Conservation (phyloP, 1,284 basidiomycete species). For the Grifola frondosa region DNA sequence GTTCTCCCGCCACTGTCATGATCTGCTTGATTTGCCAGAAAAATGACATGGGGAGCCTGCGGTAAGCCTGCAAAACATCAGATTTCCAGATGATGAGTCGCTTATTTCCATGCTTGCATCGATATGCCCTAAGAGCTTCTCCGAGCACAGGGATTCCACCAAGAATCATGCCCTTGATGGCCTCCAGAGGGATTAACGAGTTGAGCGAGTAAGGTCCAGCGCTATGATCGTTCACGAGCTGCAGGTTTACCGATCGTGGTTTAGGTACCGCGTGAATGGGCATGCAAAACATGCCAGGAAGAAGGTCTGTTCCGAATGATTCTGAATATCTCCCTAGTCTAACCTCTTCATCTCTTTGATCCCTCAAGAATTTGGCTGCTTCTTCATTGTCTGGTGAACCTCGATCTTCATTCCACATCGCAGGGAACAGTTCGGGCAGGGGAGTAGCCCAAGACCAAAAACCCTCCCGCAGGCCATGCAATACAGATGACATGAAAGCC, state of each 20-base stretch:
- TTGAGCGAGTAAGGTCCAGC: slow-evolving; percentile 35
- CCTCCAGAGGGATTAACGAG: slow-evolving; percentile 30
- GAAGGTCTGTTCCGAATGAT: slow-evolving; percentile 35
- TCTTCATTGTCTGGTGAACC: not conserved
- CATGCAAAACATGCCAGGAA: slow-evolving; percentile 45
- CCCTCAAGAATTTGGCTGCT: not conserved
- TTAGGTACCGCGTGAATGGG: slow-evolving; percentile 43
- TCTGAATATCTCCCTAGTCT: slow-evolving; percentile 32
- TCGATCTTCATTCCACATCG: slow-evolving; percentile 20
- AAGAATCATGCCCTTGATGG: slow-evolving; percentile 9
- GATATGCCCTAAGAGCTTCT: slow-evolving; percentile 27
- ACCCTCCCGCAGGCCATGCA: slow-evolving; percentile 32
- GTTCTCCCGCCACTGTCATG: slow-evolving; percentile 22
- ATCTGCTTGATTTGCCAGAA: slow-evolving; percentile 45
- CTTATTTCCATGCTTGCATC: too few species aligned
- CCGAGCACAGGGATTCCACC: slow-evolving; percentile 20
- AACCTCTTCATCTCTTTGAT: not conserved
- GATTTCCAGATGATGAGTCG: too few species aligned
- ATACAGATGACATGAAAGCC: slow-evolving; percentile 35
- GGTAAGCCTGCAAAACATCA: slow-evolving; percentile 39
- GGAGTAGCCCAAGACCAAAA: slow-evolving; percentile 43
- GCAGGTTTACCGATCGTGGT: slow-evolving; percentile 31
- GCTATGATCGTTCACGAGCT: slow-evolving; percentile 40
- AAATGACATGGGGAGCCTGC: slow-evolving; percentile 35
- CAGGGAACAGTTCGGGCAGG: slow-evolving; percentile 19